Base-by-base conservation (phyloP, 176 grass and related monocot genomes). In the Tillandsia leiboldiana region DNA sequence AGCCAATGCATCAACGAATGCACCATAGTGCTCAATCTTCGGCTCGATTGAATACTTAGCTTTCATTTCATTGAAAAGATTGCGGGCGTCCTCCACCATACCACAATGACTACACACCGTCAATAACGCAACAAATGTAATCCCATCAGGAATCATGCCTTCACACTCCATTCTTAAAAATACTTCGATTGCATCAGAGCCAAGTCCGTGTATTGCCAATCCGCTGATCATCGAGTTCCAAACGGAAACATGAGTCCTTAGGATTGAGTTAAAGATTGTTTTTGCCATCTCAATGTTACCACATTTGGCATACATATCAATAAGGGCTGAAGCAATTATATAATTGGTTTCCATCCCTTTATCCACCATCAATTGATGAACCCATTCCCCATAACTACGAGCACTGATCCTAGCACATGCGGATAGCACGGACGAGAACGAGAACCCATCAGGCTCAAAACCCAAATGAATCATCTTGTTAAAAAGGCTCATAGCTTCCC, bases 231-330 rank as follows among this genome's bases (percentile, higher is more conserved):
- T 91, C 22, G 81, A 18, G 68, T 91, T 87, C 84, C 88, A 91
- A 27, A 84, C 27, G 6, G 78, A 82, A 51, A 91, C 63, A 72
- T 84, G 71, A 5, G 76, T 81, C 64, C 53, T 81, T 33, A 51
- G 51, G 68, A 69, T 48, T 63, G 27, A 48, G 24, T 72, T 70
- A 75, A 91, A 91, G 72, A 91, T 83, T 10, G 73, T 64, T 66
- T 75, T 69, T 33, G 84, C 81, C 12, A 83, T 23, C 22, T 79
- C 81, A 54, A 91, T 79, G 62, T 59, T 91, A 73, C 84, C 88
- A 69, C 88, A 91, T 65, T 91, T 91, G 15, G 84, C 81, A 49
- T 91, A 84, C 88, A 91, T 91, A 78, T 87, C 84, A 72, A 91
- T 12, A 50, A 91, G 74, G 59, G 84, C 75, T 68, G 88, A 84